phyloP scores from a whole-genome alignment of 345 rosid genomes.

The Hibiscus syriacus region DNA sequence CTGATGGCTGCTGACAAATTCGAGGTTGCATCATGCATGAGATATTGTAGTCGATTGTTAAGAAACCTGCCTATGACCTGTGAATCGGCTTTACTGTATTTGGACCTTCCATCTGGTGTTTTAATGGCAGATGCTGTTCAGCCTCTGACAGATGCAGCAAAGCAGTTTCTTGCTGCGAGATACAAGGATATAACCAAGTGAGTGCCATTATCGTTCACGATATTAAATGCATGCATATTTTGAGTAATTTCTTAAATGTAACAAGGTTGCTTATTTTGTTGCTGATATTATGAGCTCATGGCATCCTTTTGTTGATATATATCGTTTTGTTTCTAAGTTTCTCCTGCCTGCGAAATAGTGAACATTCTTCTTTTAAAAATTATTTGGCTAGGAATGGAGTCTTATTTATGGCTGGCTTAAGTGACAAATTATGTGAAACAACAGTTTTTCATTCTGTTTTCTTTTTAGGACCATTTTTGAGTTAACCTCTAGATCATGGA shows the following conservation, averaged over 20 bases:
- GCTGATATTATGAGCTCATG: not conserved
- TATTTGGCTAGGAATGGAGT: not conserved
- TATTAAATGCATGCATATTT: not conserved
- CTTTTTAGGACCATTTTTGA: not conserved
- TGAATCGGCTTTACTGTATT: constrained; percentile 67
- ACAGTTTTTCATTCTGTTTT: not conserved
- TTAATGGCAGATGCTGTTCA: constrained; percentile 65
- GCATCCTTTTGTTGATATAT: not conserved
- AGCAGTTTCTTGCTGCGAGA: constrained; percentile 46
- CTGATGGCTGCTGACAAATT: constrained; percentile 78
- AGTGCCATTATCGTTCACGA: constrained; percentile 9
- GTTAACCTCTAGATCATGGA: not conserved
- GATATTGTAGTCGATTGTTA: constrained; percentile 55
- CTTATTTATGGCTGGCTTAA: not conserved
- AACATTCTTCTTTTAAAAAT: not conserved
- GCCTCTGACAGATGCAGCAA: constrained; percentile 69
- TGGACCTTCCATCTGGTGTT: constrained; percentile 72
- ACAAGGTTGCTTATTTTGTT: not conserved
- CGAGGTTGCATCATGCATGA: constrained; percentile 77
- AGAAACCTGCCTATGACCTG: constrained; percentile 60
- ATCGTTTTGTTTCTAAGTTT: not conserved
- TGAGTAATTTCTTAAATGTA: not conserved
- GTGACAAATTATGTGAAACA: not conserved
- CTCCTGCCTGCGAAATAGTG: not conserved
- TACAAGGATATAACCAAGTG: constrained; percentile 63